Percentiles rank a stretch among this genome's conserved stretches.
These are phyloP conservation scores for Blepharisma japonicum DNA, from an alignment of 73 alveolate species.

Conservation along the genomic window DNA sequence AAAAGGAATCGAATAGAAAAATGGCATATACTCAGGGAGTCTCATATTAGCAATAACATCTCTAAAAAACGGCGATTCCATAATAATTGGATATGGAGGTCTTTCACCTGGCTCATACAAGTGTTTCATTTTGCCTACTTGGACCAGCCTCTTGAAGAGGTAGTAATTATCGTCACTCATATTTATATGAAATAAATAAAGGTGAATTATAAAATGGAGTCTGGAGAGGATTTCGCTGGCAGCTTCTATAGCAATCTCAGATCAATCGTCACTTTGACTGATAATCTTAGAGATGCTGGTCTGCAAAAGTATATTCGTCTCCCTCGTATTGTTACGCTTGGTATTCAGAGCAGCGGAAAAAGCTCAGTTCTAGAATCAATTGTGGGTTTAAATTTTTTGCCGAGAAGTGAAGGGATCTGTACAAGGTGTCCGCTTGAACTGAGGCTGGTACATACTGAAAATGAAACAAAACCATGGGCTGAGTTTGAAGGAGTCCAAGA, in stretches of 20 bases:
- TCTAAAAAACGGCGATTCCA: constrained; percentile 17
- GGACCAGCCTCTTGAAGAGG: constrained; percentile 23
- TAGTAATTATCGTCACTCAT: constrained; percentile 29
- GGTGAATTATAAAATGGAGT: constrained; percentile 26
- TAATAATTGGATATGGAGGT: constrained; percentile 32
- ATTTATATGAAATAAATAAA: neutral
- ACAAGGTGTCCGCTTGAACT: constrained; percentile 88
- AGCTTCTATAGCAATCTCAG: constrained; percentile 45
- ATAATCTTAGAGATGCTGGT: constrained; percentile 74
- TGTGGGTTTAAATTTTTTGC: constrained; percentile 83
- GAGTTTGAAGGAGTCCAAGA: constrained; percentile 81
- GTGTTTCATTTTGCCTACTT: constrained; percentile 18
- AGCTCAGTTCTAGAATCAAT: constrained; percentile 76
- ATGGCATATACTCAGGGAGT: constrained; percentile 33
- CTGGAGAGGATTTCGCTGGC: constrained; percentile 22
- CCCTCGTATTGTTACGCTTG: constrained; percentile 80
- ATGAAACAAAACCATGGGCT: constrained; percentile 89
- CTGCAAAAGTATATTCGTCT: constrained; percentile 58
- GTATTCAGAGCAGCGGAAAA: constrained; percentile 79
- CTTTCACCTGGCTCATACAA: constrained; percentile 24
- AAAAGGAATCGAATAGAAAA: constrained; percentile 12
- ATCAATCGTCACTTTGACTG: constrained; percentile 42
- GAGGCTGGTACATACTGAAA: constrained; percentile 67
- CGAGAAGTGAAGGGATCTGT: constrained; percentile 87
- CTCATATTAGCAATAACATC: constrained; percentile 21